These are phyloP conservation scores for Calonectria multiphialidica DNA, from an alignment of 2,329 filamentous ascomycete genomes.

Conservation along the genomic window DNA sequence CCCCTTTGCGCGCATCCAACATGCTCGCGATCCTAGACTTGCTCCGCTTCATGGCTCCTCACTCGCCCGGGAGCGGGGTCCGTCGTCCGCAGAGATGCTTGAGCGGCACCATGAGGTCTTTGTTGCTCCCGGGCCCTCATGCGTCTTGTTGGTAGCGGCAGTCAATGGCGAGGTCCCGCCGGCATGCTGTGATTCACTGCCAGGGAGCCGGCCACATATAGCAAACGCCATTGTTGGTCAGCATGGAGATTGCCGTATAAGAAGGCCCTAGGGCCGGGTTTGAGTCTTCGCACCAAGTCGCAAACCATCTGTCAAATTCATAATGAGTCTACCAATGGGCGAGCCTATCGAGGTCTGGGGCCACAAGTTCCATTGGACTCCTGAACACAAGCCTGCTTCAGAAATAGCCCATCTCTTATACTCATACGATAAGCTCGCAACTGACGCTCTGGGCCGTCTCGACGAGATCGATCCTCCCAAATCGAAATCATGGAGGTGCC, in stretches of 20 bases:
- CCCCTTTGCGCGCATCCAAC: background rate
- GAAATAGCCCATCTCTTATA: slow-evolving; percentile 71
- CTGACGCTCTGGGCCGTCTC: slow-evolving; percentile 73
- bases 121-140: slow-evolving; percentile 11
- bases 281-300: background rate
- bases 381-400: slow-evolving; percentile 70
- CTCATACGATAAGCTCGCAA: slow-evolving; percentile 76
- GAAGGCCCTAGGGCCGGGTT: background rate
- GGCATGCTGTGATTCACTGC: slow-evolving; percentile 29
- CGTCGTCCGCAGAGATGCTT: background rate
- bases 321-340: slow-evolving; percentile 25
- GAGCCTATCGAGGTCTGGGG: slow-evolving; percentile 38
- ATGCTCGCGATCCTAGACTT: background rate
- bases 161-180: slow-evolving; percentile 9
- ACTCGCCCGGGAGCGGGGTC: slow-evolving; percentile 15
- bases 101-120: slow-evolving; percentile 20
- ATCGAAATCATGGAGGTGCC: slow-evolving; percentile 44
- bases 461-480: slow-evolving; percentile 66
- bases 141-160: background rate
- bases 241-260: slow-evolving; percentile 1
- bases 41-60: slow-evolving; percentile 12
- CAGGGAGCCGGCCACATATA: background rate
- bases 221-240: background rate
- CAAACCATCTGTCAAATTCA: background rate
- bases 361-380: slow-evolving; percentile 77